Percentiles rank a stretch among this genome's conserved stretches.
Evolutionary conservation across 2,329 filamentous ascomycete genomes (phyloP).

Genomic region (Microcyclospora tardicrescens): DNA sequence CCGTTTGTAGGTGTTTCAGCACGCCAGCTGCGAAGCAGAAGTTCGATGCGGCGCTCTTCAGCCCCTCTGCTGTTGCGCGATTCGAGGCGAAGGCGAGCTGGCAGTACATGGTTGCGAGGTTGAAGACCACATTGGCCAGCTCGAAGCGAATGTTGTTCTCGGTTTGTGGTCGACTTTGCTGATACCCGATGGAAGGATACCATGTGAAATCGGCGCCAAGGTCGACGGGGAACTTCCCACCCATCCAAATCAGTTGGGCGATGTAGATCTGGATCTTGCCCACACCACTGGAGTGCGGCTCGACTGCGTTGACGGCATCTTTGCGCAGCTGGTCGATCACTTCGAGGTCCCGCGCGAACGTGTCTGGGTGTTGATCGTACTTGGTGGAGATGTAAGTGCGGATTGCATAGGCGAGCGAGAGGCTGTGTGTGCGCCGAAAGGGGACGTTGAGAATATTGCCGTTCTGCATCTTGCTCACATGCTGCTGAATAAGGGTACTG

Average conservation of each 20-base stretch:
- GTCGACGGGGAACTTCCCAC: slow-evolving; percentile 92
- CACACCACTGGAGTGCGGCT: slow-evolving; percentile 76
- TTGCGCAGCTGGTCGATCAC: slow-evolving; percentile 70
- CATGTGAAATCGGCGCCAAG: slow-evolving; percentile 91
- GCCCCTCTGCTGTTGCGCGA: slow-evolving; percentile 62
- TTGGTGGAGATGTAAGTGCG: slow-evolving; percentile 93
- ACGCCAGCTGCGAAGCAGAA: slow-evolving; percentile 81
- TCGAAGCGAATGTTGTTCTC: slow-evolving; percentile 64
- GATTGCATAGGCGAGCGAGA: slow-evolving; percentile 70
- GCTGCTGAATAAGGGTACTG: not conserved
- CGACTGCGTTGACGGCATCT: slow-evolving; percentile 78
- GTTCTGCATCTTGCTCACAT: slow-evolving; percentile 12
- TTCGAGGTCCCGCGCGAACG: slow-evolving; percentile 82
- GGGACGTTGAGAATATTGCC: slow-evolving; percentile 62
- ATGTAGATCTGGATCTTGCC: slow-evolving; percentile 84
- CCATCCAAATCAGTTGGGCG: slow-evolving; percentile 83
- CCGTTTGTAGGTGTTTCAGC: slow-evolving; percentile 61
- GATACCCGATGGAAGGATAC: slow-evolving; percentile 83
- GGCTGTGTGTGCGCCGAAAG: slow-evolving; percentile 70
- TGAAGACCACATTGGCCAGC: slow-evolving; percentile 83
- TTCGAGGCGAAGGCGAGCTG: slow-evolving; percentile 77
- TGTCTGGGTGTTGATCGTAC: slow-evolving; percentile 97
- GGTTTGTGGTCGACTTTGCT: slow-evolving; percentile 14
- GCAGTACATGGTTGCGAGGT: slow-evolving; percentile 84
- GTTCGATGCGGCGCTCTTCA: slow-evolving; percentile 80